Evolutionary conservation across 768 basidiomycete genomes (phyloP), one percentile per base, ranked within the genome.

Genomic region (Phylloporus sp.): DNA sequence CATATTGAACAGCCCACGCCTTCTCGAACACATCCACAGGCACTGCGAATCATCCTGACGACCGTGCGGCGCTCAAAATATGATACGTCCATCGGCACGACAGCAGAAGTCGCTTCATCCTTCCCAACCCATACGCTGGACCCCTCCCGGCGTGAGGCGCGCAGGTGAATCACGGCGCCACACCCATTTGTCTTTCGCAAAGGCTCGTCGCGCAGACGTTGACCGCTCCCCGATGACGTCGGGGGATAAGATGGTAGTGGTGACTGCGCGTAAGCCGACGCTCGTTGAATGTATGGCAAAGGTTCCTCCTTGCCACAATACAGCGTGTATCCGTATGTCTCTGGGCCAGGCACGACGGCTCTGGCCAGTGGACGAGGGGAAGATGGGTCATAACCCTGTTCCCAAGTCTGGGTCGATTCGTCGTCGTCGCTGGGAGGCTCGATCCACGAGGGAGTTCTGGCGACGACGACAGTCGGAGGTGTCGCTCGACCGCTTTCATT

Each of bases 11-110:
- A 87, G 17, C 81, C 84, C 9, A 87, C 69, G 6, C 82, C 83
- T 61, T 85, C 82, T 27, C 80, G 74, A 31, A 80, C 61, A 55
- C 84, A 87, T 13, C 84, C 82, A 53, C 84, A 86, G 3, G 77
- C 66, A 50, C 75, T 79, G 50, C 69, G 70, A 46, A 76, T 68
- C 61, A 78, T 75, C 61, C 73, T 74, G 31, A 75, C 71, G 15
- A 74, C 67, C 13, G 71, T 66, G 11, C 67, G 53, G 27, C 73
- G 64, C 52, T 80, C 78, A 59, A 85, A 82, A 63, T 86, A 86
- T 10, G 62, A 64, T 6, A 77, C 55, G 47, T 83, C 78, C 55
- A 87, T 69, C 3, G 71, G 67, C 10, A 82, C 72, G 24, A 87
- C 78, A 14, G 69, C 66, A 37, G 69, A 69, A 1, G 79, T 66